Base-by-base conservation (phyloP, 2,329 filamentous ascomycete species). In the Fusarium nurragi region DNA sequence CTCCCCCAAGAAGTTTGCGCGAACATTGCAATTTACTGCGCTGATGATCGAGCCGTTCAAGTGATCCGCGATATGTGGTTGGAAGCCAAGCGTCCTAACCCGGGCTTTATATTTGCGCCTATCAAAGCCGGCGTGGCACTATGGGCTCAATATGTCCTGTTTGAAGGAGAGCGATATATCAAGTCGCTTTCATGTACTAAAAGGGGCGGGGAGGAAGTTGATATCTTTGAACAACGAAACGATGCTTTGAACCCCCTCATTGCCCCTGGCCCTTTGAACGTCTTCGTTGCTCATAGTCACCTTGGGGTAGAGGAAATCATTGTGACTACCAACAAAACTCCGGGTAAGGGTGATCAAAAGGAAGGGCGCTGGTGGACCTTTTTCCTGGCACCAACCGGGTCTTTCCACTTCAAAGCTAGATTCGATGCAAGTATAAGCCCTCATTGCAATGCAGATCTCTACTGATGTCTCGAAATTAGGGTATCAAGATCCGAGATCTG, bases 301-400 rank as follows among this genome's bases (percentile, higher is more conserved):
- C 13, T 38, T 2, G 50, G 41, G 0, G 13, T n/a, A 13, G 13
- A 5, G 2, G 3, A 38, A 0, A 0, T 47, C n/a, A 12, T 53
- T 10, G 1, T 12, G 3, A 53, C 32, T 4, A 21, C n/a, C 1
- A 22, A 1, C 1, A 4, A n/a, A 1, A 0, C 5, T 3, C 49
- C 23, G n/a, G n/a, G n/a, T 3, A 1, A 10, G 0, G 3, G 2
- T 1, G 12, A 19, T 6, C 14, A 18, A 1, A 16, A 23, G n/a
- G 12, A n/a, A 6, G 30, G 25, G 16, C 4, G n/a, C 2, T 53
- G 26, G 50, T 47, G 50, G 41, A 47, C 41, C 12, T 16, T 6
- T 7, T 13, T 14, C 14, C 11, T 7, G 16, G 19, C 50, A 19
- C 1, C 23, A 37, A 10, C 14, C 8, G 13, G 18, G 8, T 5